Conservation (phyloP, 495 filamentous ascomycete species). For the Daldinia concentrica region DNA sequence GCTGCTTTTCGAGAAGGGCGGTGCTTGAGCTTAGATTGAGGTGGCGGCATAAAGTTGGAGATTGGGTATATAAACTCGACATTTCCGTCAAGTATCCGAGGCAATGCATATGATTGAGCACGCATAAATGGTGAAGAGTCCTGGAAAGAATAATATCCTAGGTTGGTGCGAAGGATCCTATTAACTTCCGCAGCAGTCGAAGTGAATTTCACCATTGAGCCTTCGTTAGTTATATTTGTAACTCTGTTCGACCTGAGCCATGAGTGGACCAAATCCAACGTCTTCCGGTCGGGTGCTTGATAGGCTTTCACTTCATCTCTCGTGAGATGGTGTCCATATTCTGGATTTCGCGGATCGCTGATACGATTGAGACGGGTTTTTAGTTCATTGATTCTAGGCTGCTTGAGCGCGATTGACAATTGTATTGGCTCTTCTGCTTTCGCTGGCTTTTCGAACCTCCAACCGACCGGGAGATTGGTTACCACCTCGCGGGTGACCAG, state of each 20-base stretch:
- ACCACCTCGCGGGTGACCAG: slow-evolving; percentile 24
- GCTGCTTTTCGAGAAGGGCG: slow-evolving; percentile 10
- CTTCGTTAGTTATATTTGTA: slow-evolving; percentile 37
- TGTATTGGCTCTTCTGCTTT: slow-evolving; percentile 20
- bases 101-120: slow-evolving; percentile 58
- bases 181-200: slow-evolving; percentile 47
- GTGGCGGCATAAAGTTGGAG: slow-evolving; percentile 53
- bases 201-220: slow-evolving; percentile 48
- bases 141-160: slow-evolving; percentile 50
- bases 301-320: slow-evolving; percentile 45
- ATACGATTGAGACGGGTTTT: slow-evolving; percentile 45
- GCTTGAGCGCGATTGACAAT: slow-evolving; percentile 50
- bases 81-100: slow-evolving; percentile 50
- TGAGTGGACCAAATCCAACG: slow-evolving; percentile 39
- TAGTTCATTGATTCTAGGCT: slow-evolving; percentile 49
- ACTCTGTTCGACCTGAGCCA: slow-evolving; percentile 51
- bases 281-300: slow-evolving; percentile 39
- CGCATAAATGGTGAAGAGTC: slow-evolving; percentile 42
- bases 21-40: slow-evolving; percentile 11
- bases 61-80: slow-evolving; percentile 56
- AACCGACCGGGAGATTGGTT: slow-evolving; percentile 21
- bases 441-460: slow-evolving; percentile 23
- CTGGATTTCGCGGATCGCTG: slow-evolving; percentile 33
- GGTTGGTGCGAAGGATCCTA: slow-evolving; percentile 50
- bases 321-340: slow-evolving; percentile 47